phyloP scores from a whole-genome alignment of 2,329 filamentous ascomycete genomes.

The Aspergillus pseudoviridinutans region DNA sequence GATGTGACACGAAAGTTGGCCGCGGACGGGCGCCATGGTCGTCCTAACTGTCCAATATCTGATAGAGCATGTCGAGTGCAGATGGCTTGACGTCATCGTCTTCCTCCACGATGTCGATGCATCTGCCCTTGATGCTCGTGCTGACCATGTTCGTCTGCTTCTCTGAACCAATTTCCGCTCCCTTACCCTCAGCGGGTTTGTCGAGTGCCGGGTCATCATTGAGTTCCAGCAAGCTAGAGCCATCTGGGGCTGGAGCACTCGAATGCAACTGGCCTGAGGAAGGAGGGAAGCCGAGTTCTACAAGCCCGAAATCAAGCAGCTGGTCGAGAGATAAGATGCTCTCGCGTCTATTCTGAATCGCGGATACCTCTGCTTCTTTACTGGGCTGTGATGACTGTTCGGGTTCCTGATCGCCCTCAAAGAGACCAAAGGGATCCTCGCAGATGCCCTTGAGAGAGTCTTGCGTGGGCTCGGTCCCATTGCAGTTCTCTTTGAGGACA shows the following conservation, averaged over 20 bases:
- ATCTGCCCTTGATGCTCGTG: not conserved
- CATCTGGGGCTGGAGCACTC: not conserved
- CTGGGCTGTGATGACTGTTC: not conserved
- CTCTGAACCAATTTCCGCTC: not conserved
- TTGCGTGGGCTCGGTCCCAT: not conserved
- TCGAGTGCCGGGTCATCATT: slow-evolving; percentile 1
- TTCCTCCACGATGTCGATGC: slow-evolving; percentile 20
- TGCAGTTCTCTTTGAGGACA: not conserved
- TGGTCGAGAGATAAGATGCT: slow-evolving; percentile 14
- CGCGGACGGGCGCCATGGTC: not conserved
- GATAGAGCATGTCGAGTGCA: slow-evolving; percentile 22
- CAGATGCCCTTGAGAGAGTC: not conserved
- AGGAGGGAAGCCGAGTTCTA: not conserved
- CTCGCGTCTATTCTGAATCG: slow-evolving; percentile 4
- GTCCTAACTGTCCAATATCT: slow-evolving; percentile 15
- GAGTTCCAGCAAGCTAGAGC: slow-evolving; percentile 13
- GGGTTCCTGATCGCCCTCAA: slow-evolving; percentile 2
- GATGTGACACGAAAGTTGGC: not conserved
- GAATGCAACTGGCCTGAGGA: not conserved
- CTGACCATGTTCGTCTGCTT: not conserved
- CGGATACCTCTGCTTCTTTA: not conserved
- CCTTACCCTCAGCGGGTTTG: not conserved
- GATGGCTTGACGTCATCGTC: slow-evolving; percentile 20
- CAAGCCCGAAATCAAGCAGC: slow-evolving; percentile 19
- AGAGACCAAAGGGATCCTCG: slow-evolving; percentile 17